phyloP scores from a whole-genome alignment of 2,329 filamentous ascomycete genomes.

The Escovopsis sp. region DNA sequence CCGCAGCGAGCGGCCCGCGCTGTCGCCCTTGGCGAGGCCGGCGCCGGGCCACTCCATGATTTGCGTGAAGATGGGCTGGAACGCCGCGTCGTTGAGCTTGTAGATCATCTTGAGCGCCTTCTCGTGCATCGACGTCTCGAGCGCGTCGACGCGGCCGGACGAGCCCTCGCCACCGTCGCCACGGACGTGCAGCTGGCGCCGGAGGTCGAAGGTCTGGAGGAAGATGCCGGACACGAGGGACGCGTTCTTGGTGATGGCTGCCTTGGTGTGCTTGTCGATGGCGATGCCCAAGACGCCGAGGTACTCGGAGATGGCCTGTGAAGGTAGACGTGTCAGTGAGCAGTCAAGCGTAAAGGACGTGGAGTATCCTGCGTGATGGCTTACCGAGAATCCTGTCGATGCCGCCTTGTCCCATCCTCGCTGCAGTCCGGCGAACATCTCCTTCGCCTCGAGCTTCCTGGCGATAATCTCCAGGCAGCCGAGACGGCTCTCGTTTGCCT shows the following conservation, averaged over 20 bases:
- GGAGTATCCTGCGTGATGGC: conserved; percentile 12
- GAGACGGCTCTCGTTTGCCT: conserved; percentile 48
- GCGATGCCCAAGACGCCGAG: conserved; percentile 55
- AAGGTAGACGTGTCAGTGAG: conserved; percentile 9
- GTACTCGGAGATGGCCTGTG: conserved; percentile 50
- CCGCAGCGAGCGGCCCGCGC: conserved; percentile 41
- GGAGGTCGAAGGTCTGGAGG: conserved; percentile 47
- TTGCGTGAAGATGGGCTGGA: conserved; percentile 78
- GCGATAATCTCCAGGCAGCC: conserved; percentile 63
- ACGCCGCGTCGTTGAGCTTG: conserved; percentile 88
- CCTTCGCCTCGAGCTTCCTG: conserved; percentile 60
- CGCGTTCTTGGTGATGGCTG: conserved; percentile 61
- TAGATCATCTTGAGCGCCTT: conserved; percentile 80
- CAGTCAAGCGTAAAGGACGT: not conserved
- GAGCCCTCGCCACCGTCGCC: conserved; percentile 28
- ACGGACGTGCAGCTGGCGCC: conserved; percentile 38
- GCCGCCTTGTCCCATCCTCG: conserved; percentile 57
- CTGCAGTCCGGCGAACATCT: conserved; percentile 59
- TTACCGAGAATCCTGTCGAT: conserved; percentile 45
- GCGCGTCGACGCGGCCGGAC: conserved; percentile 34
- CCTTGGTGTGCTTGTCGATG: conserved; percentile 67
- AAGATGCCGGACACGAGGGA: conserved; percentile 52
- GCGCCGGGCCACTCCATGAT: conserved; percentile 68
- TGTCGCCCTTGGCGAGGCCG: conserved; percentile 47
- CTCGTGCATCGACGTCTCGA: conserved; percentile 54